A percentile compares a stretch with the other conserved stretches of the same genome.
Conservation (phyloP, 2,329 filamentous ascomycete species). For the Onygenales sp. region DNA sequence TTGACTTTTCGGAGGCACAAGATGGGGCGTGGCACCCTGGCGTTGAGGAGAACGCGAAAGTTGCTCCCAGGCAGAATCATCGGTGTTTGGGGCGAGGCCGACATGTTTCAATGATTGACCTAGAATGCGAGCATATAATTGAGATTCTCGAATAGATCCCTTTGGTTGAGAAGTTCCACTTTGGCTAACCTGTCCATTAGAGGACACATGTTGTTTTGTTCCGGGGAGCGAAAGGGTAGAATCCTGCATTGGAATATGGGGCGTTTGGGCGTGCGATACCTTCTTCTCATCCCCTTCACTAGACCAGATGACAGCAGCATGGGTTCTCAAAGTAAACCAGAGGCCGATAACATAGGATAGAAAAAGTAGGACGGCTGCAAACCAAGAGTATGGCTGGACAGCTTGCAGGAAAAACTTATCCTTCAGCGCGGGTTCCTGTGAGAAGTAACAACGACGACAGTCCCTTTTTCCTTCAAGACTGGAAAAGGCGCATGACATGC, state of each 20-base stretch:
- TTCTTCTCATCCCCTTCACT: slow-evolving; percentile 71
- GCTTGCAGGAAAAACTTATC: slow-evolving; percentile 86
- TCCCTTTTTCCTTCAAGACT: slow-evolving; percentile 41
- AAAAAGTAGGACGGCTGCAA: slow-evolving; percentile 76
- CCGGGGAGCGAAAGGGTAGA: not conserved
- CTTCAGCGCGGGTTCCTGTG: slow-evolving; percentile 70
- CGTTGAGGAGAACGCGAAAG: slow-evolving; percentile 67
- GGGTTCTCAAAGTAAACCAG: slow-evolving; percentile 90
- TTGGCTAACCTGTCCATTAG: slow-evolving; percentile 20
- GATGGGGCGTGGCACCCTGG: slow-evolving; percentile 47
- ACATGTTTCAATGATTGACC: slow-evolving; percentile 82
- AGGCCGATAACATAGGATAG: slow-evolving; percentile 88
- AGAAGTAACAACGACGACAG: slow-evolving; percentile 89
- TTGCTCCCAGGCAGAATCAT: slow-evolving; percentile 24
- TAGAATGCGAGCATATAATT: slow-evolving; percentile 86
- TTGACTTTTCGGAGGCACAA: slow-evolving; percentile 62
- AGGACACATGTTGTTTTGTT: slow-evolving; percentile 14
- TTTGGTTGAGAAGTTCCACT: slow-evolving; percentile 40
- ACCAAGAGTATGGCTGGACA: slow-evolving; percentile 87
- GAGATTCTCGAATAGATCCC: slow-evolving; percentile 72
- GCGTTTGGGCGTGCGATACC: slow-evolving; percentile 22
- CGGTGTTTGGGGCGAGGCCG: slow-evolving; percentile 44
- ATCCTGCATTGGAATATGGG: not conserved
- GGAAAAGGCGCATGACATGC: slow-evolving; percentile 49
- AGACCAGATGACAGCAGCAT: slow-evolving; percentile 96